Base-by-base conservation (phyloP, 2,329 filamentous ascomycete species). In the Pleoardoris graminearum region DNA sequence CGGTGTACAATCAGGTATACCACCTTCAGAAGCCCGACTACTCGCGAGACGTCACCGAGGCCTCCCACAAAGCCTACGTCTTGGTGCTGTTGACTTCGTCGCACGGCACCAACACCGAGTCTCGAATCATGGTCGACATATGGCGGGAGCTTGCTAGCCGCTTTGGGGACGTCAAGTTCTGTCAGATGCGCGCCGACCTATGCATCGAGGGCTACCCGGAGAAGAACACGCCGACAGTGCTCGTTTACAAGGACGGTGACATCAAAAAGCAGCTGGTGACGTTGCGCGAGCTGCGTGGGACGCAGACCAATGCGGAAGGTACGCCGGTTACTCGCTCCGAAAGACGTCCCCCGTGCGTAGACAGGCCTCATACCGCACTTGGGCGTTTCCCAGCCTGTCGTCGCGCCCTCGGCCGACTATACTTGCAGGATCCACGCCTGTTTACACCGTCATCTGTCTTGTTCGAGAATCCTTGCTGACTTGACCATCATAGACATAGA, bases 141-240 rank as follows among this genome's bases (percentile, higher is more conserved):
- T 99, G 93, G 92, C 82, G 87, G 30, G 85, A 91, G 67, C 82
- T 94, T 35, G 93, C 94, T 0, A 77, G 76, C 54, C 91, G 93
- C 67, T 99, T 91, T 68, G 91, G 91, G 17, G 93, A 99, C 60
- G 80, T 99, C 73, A 99, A 99, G 76, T 99, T 99, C 75, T 97
- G 93, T 73, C 90, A 97, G 77, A 97, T 99, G 62, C 84, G 87
- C 62, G 94, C 87, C 6, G 87, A 91, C 68, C 85, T 97, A 77
- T 96, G 94, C 52, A 97, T 99, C 63, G 94, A 97, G 72, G 91
- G 91, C 35, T 99, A 99, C 73, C 94, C 94, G 1, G 94, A 97
- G 66, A 83, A 84, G 51, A 99, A 99, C 72, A 96, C 91, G 52
- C 94, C 94, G 1, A 99, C 94, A 0, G 91, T 99, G 30, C 71